Evolutionary conservation across 345 rosid species (phyloP).

Genomic region (Pseudoturritis turrita): DNA sequence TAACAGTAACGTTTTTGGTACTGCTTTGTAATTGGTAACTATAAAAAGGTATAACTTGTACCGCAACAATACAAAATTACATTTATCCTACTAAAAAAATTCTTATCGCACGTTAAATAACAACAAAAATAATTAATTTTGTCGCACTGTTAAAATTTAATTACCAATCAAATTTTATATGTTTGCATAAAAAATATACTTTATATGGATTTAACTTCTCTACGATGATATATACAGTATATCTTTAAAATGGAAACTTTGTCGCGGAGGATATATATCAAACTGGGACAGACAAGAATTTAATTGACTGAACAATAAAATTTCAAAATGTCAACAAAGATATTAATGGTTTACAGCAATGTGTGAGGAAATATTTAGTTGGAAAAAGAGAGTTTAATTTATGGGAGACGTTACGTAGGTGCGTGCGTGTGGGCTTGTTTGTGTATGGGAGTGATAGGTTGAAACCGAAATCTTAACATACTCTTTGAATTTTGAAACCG

Average conservation of each 20-base stretch:
- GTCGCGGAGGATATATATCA: background rate
- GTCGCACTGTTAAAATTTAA: background rate
- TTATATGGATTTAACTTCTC: background rate
- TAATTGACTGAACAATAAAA: conserved; percentile 9
- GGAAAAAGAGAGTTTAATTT: conserved; percentile 13
- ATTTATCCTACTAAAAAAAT: background rate
- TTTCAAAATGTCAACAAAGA: conserved; percentile 23
- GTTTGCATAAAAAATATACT: background rate
- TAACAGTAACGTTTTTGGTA: no score
- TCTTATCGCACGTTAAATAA: background rate
- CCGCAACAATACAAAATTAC: no score
- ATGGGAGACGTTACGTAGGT: conserved; percentile 15
- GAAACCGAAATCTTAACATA: background rate
- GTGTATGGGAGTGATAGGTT: background rate
- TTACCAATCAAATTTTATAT: background rate
- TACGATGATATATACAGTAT: background rate
- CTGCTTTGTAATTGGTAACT: no score
- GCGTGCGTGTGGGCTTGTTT: conserved; percentile 13
- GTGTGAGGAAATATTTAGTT: conserved; percentile 17
- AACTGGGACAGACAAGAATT: conserved; percentile 16
- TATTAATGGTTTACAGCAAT: conserved; percentile 29
- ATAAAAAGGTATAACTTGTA: no score
- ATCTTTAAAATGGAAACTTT: background rate
- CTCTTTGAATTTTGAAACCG: no score
- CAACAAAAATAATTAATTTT: background rate